Percentiles rank a stretch among this genome's conserved stretches.
These are phyloP conservation scores for Beta vulgaris DNA, from an alignment of 148 eudicot genomes.

Conservation along the genomic window DNA sequence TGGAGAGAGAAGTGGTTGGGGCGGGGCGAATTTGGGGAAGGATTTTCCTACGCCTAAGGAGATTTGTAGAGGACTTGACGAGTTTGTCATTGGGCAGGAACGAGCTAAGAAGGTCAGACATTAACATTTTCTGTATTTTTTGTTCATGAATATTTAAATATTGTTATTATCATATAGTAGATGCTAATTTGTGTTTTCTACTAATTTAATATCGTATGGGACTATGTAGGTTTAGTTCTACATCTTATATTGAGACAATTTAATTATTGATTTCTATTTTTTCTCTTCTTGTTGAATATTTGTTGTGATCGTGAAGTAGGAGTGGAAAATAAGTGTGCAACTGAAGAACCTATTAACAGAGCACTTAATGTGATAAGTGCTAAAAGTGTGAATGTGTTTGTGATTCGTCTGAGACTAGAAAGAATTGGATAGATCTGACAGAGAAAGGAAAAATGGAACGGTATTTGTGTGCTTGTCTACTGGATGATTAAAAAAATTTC, in stretches of 20 bases:
- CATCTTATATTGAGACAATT: background rate
- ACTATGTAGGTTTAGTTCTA: background rate
- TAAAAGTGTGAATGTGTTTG: background rate
- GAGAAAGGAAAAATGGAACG: too few species aligned
- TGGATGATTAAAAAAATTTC: too few species aligned
- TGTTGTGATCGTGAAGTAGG: background rate
- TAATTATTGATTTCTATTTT: background rate
- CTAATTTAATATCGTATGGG: background rate
- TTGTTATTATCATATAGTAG: background rate
- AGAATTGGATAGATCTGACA: too few species aligned
- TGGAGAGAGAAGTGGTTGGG: constrained; percentile 38
- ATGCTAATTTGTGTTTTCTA: background rate
- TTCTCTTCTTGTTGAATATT: background rate
- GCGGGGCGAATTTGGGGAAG: constrained; percentile 52
- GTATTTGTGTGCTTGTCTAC: too few species aligned
- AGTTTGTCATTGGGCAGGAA: constrained; percentile 84
- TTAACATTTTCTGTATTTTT: background rate
- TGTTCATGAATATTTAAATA: too few species aligned
- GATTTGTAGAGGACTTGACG: constrained; percentile 62
- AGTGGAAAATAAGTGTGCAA: background rate
- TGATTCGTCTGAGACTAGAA: too few species aligned
- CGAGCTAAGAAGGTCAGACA: constrained; percentile 72
- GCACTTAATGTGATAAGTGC: background rate
- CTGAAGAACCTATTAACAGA: background rate
- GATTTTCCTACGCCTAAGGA: constrained; percentile 79